Evolutionary conservation across 2,329 filamentous ascomycete genomes (phyloP), one percentile per base, ranked within the genome.

Genomic region (Aureobasidium lini): DNA sequence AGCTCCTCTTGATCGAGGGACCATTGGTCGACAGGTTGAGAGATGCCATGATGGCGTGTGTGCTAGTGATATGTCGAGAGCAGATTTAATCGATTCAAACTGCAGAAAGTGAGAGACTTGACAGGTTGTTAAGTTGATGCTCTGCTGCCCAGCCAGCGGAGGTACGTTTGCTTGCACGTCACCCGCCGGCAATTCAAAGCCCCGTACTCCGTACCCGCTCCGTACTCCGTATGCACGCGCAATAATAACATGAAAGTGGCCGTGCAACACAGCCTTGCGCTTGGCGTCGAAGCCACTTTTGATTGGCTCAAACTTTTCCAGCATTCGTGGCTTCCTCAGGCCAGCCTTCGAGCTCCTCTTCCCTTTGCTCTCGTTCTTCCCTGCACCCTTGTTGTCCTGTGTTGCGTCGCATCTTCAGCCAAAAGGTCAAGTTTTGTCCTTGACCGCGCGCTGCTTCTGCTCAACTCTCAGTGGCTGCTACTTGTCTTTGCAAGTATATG

Each of bases 41-140:
- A 58, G 90, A 72, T 61, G 80, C 87, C 90, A 97, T 96, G 62
- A 85, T 90, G 64, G 87, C 39, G 15, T 28, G 39, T 16, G 44
- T 6, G 31, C 16, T 34, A 52, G 37, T n/a, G 40, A 40, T 40
- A 36, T 40, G 37, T 53, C 37, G 28, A 42, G 28, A 42, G 49
- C 49, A 56, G 52, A 34, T 15, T 28, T 39, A 36, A 28, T 32
- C 1, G 23, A 32, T 42, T 53, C 48, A 39, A 23, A 50, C 18
- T 37, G 48, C 48, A n/a, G 13, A 7, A 52, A 39, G 18, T 50
- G 34, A 48, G 23, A 11, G 18, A 34, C 32, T n/a, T 50, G 32
- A 37, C 49, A 43, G 43, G 50, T 39, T 54, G 50, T 52, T 8
- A 40, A 40, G 32, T 37, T 40, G 36, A 10, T 52, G 48, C 7